phyloP scores from a whole-genome alignment of 805 yeast genomes.

The Ogataea sp. region DNA sequence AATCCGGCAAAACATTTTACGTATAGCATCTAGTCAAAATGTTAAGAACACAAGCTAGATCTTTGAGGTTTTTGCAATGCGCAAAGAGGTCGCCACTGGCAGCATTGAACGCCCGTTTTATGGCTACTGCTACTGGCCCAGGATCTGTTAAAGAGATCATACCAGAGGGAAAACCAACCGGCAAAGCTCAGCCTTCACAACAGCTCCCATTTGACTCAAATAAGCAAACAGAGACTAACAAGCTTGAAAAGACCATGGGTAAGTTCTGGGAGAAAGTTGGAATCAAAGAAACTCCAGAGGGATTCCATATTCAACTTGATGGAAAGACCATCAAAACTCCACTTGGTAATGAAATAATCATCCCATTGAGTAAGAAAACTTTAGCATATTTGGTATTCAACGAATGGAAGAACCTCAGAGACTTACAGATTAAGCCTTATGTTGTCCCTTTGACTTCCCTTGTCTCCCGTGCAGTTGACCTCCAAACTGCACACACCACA shows the following conservation, averaged over 20 bases:
- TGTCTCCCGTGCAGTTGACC: slow-evolving; percentile 80
- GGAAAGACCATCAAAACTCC: slow-evolving; percentile 79
- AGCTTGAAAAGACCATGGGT: slow-evolving; percentile 57
- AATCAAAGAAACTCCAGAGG: slow-evolving; percentile 22
- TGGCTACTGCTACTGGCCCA: background rate
- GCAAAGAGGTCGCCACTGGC: no score
- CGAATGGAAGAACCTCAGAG: slow-evolving; percentile 79
- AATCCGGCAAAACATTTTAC: no score
- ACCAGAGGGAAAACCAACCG: background rate
- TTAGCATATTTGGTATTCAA: slow-evolving; percentile 72
- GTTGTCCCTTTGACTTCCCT: slow-evolving; percentile 83
- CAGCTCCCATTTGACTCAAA: slow-evolving; percentile 35
- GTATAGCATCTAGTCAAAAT: no score
- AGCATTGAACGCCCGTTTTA: no score
- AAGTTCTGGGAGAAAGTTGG: slow-evolving; percentile 79
- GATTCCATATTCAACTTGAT: slow-evolving; percentile 57
- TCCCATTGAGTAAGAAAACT: slow-evolving; percentile 51
- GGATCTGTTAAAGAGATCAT: background rate
- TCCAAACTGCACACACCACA: slow-evolving; percentile 32
- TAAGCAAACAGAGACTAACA: slow-evolving; percentile 52
- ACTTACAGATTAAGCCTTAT: slow-evolving; percentile 62
- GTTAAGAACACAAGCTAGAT: no score
- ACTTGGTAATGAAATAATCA: slow-evolving; percentile 55
- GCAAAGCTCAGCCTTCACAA: background rate
- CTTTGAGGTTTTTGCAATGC: no score